phyloP scores from a whole-genome alignment of 306 rosid genomes.

The Rosa multiflora region DNA sequence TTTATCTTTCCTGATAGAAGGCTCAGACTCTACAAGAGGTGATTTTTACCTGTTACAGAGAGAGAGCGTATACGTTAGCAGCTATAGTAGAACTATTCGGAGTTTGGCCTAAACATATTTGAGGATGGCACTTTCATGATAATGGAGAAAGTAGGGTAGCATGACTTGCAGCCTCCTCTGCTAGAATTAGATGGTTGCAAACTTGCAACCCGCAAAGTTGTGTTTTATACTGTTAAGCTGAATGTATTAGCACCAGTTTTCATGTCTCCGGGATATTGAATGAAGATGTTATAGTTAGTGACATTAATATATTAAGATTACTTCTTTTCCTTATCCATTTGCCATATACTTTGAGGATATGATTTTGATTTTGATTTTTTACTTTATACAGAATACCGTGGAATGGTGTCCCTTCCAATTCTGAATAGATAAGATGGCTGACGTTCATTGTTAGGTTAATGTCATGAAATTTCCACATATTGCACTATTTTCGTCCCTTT shows the following conservation, averaged over 20 bases:
- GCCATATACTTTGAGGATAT: not conserved
- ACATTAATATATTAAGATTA: not conserved
- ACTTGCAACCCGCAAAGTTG: not conserved
- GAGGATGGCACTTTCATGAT: not conserved
- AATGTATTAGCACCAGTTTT: not conserved
- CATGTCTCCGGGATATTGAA: not conserved
- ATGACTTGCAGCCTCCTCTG: not conserved
- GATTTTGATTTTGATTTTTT: not conserved
- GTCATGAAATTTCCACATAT: not conserved
- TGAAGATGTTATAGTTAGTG: not conserved
- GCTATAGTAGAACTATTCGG: not conserved
- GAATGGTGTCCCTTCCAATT: constrained; percentile 19
- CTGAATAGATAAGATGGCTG: constrained; percentile 16
- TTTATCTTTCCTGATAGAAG: not conserved
- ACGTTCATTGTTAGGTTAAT: constrained; percentile 10
- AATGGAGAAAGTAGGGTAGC: not conserved
- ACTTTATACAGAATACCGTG: not conserved
- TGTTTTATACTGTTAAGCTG: not conserved
- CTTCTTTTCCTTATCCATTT: not conserved
- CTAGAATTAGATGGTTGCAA: not conserved
- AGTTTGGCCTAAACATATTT: not conserved
- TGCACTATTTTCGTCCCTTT: not conserved
- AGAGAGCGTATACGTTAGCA: not conserved
- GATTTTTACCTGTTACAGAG: not conserved
- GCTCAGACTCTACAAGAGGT: not conserved